A percentile compares a stretch with the other conserved stretches of the same genome.
Evolutionary conservation across 306 rosid genomes (phyloP).

Genomic region (Castanea crenata): DNA sequence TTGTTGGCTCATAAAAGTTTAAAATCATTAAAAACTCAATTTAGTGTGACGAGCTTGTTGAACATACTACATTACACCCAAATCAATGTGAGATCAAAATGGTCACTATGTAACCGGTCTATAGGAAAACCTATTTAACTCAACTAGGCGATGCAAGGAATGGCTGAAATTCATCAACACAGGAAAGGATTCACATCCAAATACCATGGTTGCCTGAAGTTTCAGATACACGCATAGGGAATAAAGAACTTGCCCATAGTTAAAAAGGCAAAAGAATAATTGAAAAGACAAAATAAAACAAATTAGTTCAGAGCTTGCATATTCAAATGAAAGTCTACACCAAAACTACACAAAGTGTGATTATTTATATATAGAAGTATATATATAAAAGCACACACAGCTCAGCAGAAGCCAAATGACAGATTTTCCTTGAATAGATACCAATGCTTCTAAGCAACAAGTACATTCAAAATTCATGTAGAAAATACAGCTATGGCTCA

Average conservation of each 20-base stretch:
- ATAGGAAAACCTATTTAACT: neutral
- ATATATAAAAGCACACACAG: neutral
- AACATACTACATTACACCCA: neutral
- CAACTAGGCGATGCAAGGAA: neutral
- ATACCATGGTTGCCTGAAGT: neutral
- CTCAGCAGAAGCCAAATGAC: neutral
- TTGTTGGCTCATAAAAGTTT: neutral
- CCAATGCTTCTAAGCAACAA: neutral
- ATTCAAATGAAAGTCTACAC: neutral
- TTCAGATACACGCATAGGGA: neutral
- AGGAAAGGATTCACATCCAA: neutral
- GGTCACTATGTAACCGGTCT: neutral
- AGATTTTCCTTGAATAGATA: neutral
- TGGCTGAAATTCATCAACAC: neutral
- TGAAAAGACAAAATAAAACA: neutral
- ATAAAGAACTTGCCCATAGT: neutral
- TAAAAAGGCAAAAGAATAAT: neutral
- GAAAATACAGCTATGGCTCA: constrained; percentile 29
- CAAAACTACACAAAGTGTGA: neutral
- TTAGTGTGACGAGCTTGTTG: neutral
- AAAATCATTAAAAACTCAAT: neutral
- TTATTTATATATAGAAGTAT: neutral
- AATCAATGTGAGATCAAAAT: neutral
- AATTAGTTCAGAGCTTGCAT: neutral
- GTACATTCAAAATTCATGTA: neutral